Conservation (phyloP, 75 land plant species). For the Pinus tabuliformis region DNA sequence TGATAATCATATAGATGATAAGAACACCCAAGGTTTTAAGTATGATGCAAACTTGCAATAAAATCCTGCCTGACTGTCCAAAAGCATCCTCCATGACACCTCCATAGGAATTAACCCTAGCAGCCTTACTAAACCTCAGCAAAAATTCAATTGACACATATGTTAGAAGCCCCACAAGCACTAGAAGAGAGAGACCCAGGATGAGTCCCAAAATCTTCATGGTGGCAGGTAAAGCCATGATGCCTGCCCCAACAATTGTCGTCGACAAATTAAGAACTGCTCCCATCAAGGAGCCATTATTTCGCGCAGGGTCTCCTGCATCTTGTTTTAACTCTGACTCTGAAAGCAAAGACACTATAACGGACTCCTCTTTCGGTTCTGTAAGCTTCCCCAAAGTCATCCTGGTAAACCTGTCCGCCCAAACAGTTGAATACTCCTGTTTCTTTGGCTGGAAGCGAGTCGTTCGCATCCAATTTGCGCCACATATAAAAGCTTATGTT, state of each 20-base stretch:
- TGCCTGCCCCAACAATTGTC: slow-evolving; percentile 45
- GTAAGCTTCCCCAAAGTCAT: no score
- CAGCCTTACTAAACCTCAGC: slow-evolving; percentile 27
- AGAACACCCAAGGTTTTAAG: slow-evolving; percentile 44
- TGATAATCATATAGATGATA: slow-evolving; percentile 45
- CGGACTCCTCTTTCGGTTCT: no score
- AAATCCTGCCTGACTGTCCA: slow-evolving; percentile 28
- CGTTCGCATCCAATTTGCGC: no score
- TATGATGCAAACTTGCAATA: slow-evolving; percentile 36
- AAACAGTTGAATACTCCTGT: no score
- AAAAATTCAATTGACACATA: slow-evolving; percentile 31
- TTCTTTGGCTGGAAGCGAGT: no score
- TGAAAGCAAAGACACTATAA: no score
- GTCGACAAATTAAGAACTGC: slow-evolving; percentile 44
- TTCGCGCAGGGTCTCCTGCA: no score
- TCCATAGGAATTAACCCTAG: slow-evolving; percentile 23
- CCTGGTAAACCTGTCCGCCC: no score
- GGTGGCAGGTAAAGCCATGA: slow-evolving; percentile 52
- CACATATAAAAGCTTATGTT: no score
- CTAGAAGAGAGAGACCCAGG: slow-evolving; percentile 15
- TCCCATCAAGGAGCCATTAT: slow-evolving; percentile 11
- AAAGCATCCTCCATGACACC: slow-evolving; percentile 44
- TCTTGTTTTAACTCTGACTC: no score
- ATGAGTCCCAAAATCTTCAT: slow-evolving; percentile 31
- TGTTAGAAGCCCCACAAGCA: slow-evolving; percentile 26